A percentile compares a stretch with the other conserved stretches of the same genome.
These are phyloP conservation scores for Clarireedia sp. DNA, from an alignment of 2,329 filamentous ascomycete species.

Conservation along the genomic window DNA sequence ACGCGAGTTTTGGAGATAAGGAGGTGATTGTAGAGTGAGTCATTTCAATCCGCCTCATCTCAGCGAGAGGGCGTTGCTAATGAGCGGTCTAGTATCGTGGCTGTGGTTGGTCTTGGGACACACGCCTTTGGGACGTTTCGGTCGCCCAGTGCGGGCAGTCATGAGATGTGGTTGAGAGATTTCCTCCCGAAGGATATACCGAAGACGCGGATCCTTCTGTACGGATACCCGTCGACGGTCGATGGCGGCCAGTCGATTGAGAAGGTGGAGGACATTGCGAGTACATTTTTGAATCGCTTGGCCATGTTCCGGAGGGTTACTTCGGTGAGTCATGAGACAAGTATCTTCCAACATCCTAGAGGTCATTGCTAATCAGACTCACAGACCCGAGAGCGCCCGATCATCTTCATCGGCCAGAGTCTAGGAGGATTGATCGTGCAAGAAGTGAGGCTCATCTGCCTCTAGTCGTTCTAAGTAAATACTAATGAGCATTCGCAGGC, in stretches of 20 bases:
- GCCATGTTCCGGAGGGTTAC: background rate
- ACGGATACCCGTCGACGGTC: conserved; percentile 1
- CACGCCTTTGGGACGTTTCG: conserved; percentile 9
- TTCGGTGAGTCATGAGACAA: background rate
- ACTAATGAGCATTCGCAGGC: background rate
- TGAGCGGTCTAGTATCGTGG: background rate
- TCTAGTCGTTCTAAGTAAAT: background rate
- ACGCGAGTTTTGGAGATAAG: background rate
- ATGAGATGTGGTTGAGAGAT: conserved; percentile 9
- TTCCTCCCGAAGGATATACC: conserved; percentile 7
- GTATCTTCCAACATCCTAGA: too few relatives aligned
- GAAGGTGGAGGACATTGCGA: background rate
- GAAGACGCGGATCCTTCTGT: background rate
- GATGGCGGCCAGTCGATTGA: conserved; percentile 1
- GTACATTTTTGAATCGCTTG: conserved; percentile 1
- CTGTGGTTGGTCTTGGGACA: conserved; percentile 5
- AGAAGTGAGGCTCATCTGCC: background rate
- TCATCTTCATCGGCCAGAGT: conserved; percentile 9
- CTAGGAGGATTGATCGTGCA: conserved; percentile 4
- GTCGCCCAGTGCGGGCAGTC: background rate
- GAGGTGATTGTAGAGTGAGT: conserved; percentile 2
- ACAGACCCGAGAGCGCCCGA: conserved; percentile 1
- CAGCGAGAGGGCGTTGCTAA: background rate
- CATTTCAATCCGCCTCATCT: background rate
- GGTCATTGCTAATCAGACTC: background rate